Evolutionary conservation across 2,329 filamentous ascomycete species (phyloP), one percentile per base, ranked within the genome.

Genomic region (Leptosphaerulina australis): DNA sequence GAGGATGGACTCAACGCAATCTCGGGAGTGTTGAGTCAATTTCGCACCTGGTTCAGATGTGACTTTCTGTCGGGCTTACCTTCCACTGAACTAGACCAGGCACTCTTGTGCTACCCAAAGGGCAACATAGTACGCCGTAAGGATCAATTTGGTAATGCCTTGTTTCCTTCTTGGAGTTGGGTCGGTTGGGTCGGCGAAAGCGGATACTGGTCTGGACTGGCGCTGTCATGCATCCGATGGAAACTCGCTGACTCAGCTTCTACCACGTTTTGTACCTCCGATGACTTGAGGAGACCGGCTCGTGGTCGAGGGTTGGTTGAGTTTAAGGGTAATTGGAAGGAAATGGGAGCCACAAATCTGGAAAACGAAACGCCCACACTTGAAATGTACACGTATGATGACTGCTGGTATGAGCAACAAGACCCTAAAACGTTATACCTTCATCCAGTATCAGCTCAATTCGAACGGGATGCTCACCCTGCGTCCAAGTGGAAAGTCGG

Each of bases 161-260:
- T 43, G 20, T 43, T 43, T n/a, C 39, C 39, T 30, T 21, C 26
- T 10, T 43, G 39, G 39, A 43, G 39, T 14, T 43, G 39, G 39
- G 39, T 28, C 4, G 39, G 39, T 6, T 43, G 39, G 39, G 15
- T 24, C n/a, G 39, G 39, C 3, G 5, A 9, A 18, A 14, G 31
- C 5, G 6, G 24, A 3, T 43, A 31, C 20, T 40, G 10, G n/a
- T 10, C 29, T 9, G 8, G 18, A 10, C 31, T 15, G 15, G 31
- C n/a, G 3, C 4, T 34, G 6, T 34, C 31, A 17, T 9, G 31
- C 11, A 11, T 34, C 31, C 15, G 18, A 18, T 34, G 31, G 31
- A 34, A 34, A 17, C 24, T 25, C 6, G 7, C 24, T 11, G 11
- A 25, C 24, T 25, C 24, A 11, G 11, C 6, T 6, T 11, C 24